Percentiles rank a stretch among this genome's conserved stretches.
Evolutionary conservation across 257 asterid genomes (phyloP).

Genomic region (Capsicum baccatum): DNA sequence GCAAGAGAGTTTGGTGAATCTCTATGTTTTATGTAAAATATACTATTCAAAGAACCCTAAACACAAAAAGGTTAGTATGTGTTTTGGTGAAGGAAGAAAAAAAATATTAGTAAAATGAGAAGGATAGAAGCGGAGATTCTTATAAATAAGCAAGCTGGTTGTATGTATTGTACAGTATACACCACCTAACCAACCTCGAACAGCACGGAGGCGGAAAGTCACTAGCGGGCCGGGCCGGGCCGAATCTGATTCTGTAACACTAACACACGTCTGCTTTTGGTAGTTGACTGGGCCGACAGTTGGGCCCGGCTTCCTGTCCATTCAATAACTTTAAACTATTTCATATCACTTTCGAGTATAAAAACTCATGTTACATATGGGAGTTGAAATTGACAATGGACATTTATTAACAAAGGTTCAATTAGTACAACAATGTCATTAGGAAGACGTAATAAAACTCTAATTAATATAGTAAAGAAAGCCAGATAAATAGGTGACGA

Average conservation of each 20-base stretch:
- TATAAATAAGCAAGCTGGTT: not conserved
- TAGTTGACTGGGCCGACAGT: not conserved
- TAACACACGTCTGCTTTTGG: too few relatives aligned
- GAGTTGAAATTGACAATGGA: not conserved
- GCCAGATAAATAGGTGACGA: not conserved
- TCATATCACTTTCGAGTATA: not conserved
- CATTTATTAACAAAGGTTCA: too few relatives aligned
- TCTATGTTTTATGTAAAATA: not conserved
- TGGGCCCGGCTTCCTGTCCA: not conserved
- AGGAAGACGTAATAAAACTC: not conserved
- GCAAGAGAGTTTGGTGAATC: constrained; percentile 10
- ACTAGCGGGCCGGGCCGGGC: constrained; percentile 11
- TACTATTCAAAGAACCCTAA: constrained; percentile 4
- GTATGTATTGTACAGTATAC: not conserved
- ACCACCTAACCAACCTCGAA: not conserved
- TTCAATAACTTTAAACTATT: too few relatives aligned
- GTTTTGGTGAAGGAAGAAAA: not conserved
- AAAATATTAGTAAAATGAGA: not conserved
- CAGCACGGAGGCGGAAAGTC: not conserved
- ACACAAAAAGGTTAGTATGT: not conserved
- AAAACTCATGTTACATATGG: not conserved
- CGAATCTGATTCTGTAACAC: not conserved
- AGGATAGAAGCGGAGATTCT: not conserved
- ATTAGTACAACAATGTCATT: not conserved
- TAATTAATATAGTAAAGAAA: too few relatives aligned